Evolutionary conservation across 306 rosid species (phyloP), one percentile per base, ranked within the genome.

Genomic region (Rosa persica): DNA sequence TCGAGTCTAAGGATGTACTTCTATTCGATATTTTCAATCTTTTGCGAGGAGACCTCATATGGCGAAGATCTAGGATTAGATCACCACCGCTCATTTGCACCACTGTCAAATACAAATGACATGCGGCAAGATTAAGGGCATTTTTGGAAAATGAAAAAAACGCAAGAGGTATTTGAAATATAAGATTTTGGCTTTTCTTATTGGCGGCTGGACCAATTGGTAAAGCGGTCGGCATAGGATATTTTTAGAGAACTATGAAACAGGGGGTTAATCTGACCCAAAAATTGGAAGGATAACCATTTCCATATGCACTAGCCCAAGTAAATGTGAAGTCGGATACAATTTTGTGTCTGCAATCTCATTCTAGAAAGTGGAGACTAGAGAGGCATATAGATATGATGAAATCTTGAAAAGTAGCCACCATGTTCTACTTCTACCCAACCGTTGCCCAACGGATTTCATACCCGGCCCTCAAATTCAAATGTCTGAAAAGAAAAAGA

Each of bases 401-500:
- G 57, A 69, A 46, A 79, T 52, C 38, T 23, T 67, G 30, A 72
- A 51, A 54, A 74, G 82, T 34, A 30, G 27, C 76, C 71, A 57
- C 81, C 76, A 81, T 69, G 15, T 46, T 25, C 12, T n/a, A 62
- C 72, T 46, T 25, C 12, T n/a, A 62, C 70, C 67, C 76, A 87
- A 79, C 97, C 98, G 98, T 90, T 92, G 77, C 19, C 8, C 92
- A 92, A 90, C 97, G 97, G 95, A 84, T 83, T 82, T 64, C 81
- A 78, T 79, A 77, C 89, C 97, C 95, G 95, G 95, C 83, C 85
- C 86, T 81, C 74, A 82, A 85, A 86, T 90, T 94, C 97, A 88
- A 93, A 85, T 49, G 22, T 57, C 76, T 70, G 61, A 84, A 84
- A 87, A 79, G 79, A n/a, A 46, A 73, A 20, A 23, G 70, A 54